phyloP scores from a whole-genome alignment of 139 green algal genomes.

The Spirogloea muscicola region DNA sequence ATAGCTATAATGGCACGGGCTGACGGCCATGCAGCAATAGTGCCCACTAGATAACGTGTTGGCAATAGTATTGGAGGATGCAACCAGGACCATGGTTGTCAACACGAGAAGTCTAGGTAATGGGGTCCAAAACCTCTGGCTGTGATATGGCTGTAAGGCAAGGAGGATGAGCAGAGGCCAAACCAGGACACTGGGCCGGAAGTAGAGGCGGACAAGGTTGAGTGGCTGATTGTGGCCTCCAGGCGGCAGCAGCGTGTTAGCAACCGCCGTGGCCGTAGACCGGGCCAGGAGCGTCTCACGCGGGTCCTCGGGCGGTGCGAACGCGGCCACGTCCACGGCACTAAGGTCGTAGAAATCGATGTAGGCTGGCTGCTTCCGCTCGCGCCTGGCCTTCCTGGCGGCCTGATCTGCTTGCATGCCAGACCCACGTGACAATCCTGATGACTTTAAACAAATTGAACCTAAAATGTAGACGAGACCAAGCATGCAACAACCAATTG shows the following conservation, averaged over 20 bases:
- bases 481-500: too few relatives aligned
- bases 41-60: too few relatives aligned
- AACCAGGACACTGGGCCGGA: slow-evolving; percentile 48
- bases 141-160: too few relatives aligned
- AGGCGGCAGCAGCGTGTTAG: slow-evolving; percentile 66
- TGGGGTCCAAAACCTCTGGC: too few relatives aligned
- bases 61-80: too few relatives aligned
- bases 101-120: too few relatives aligned
- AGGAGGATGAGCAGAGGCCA: too few relatives aligned
- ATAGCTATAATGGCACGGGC: too few relatives aligned
- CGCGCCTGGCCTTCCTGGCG: not conserved
- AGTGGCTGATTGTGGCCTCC: slow-evolving; percentile 65
- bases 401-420: not conserved
- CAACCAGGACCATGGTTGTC: too few relatives aligned
- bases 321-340: slow-evolving; percentile 24
- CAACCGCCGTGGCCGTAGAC: not conserved
- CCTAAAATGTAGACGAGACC: too few relatives aligned
- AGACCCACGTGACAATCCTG: not conserved
- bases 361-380: slow-evolving; percentile 11
- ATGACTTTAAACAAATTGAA: too few relatives aligned
- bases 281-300: slow-evolving; percentile 5
- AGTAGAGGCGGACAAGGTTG: slow-evolving; percentile 51
- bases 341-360: slow-evolving; percentile 71
- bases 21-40: too few relatives aligned
- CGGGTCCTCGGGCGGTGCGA: slow-evolving; percentile 31